Evolutionary conservation across 2,329 filamentous ascomycete genomes (phyloP).

Genomic region (Alternaria gansuensis): DNA sequence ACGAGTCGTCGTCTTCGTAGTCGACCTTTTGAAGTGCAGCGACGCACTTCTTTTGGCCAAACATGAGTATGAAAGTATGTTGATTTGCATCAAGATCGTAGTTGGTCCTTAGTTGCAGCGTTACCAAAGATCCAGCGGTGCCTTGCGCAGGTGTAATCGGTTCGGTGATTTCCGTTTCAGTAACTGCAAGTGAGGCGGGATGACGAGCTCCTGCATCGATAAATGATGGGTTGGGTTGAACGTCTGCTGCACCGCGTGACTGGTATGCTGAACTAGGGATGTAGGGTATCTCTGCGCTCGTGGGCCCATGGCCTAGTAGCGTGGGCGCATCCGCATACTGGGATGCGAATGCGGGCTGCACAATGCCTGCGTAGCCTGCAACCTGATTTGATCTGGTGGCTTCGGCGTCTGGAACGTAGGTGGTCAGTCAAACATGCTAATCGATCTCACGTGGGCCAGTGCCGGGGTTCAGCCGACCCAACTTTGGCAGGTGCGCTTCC

Average conservation of each 20-base stretch:
- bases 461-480: constrained; percentile 49
- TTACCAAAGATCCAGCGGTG: constrained; percentile 72
- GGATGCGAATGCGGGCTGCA: constrained; percentile 60
- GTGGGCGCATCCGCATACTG: constrained; percentile 61
- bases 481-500: constrained; percentile 48
- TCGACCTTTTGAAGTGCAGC: constrained; percentile 70
- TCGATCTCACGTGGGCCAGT: constrained; percentile 49
- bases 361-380: constrained; percentile 59
- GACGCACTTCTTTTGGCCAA: constrained; percentile 78
- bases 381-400: constrained; percentile 68
- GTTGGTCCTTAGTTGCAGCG: constrained; percentile 76
- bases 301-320: constrained; percentile 60
- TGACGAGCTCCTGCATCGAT: constrained; percentile 68
- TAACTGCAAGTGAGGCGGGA: constrained; percentile 56
- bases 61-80: constrained; percentile 70
- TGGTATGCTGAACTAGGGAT: constrained; percentile 59
- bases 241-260: constrained; percentile 56
- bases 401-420: constrained; percentile 64
- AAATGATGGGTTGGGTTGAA: constrained; percentile 60
- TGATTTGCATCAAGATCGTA: constrained; percentile 74
- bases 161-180: constrained; percentile 66
- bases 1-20: constrained; percentile 66
- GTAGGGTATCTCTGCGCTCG: constrained; percentile 56
- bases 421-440: constrained; percentile 57
- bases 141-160: constrained; percentile 74